Evolutionary conservation across 148 eudicot species (phyloP).

Genomic region (Vaccinium vitisidaea): DNA sequence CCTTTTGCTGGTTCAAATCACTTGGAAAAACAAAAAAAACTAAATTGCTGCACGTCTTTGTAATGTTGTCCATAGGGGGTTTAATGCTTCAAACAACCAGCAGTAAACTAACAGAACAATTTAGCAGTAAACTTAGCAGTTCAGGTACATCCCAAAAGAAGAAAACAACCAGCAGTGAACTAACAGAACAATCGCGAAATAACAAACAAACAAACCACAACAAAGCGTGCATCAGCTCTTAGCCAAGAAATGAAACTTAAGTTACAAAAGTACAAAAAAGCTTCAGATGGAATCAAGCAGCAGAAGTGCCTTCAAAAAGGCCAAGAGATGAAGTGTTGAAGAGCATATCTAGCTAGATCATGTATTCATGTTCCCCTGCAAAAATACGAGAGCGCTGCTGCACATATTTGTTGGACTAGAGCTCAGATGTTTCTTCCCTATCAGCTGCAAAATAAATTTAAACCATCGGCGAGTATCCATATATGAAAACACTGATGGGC

Average conservation of each 20-base stretch:
- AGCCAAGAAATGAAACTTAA: not conserved
- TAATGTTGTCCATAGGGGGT: too few species aligned
- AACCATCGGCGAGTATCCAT: not conserved
- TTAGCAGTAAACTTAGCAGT: too few species aligned
- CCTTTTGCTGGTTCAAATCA: too few species aligned
- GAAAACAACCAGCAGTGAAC: not conserved
- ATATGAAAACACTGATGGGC: too few species aligned
- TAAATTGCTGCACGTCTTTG: too few species aligned
- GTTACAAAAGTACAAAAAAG: not conserved
- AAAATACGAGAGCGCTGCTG: not conserved
- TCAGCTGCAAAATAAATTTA: not conserved
- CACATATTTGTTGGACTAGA: not conserved
- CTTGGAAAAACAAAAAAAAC: too few species aligned
- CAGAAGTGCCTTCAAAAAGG: not conserved
- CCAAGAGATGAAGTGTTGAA: not conserved
- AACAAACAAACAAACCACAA: not conserved
- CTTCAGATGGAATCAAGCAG: not conserved
- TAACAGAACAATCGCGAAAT: not conserved
- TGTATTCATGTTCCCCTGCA: not conserved
- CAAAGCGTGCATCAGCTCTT: not conserved
- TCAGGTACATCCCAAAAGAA: not conserved
- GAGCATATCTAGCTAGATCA: not conserved
- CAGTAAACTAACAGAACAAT: not conserved
- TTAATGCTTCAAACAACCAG: too few species aligned
- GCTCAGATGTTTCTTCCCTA: not conserved